Conservation (phyloP, 495 filamentous ascomycete species). For the Alectoria sarmentosa region DNA sequence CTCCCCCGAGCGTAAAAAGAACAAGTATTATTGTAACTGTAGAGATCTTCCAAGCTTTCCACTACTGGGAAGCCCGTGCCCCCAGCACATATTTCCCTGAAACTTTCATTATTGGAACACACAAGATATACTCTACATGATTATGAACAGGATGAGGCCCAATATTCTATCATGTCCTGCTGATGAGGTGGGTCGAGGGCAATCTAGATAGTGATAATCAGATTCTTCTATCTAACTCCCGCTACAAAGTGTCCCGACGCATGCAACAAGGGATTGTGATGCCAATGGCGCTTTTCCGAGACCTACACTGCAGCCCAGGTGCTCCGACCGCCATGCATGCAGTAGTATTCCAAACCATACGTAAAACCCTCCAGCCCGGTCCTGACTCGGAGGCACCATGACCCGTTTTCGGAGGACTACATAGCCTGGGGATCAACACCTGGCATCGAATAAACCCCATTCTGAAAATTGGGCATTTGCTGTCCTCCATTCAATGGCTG, state of each 20-base stretch:
- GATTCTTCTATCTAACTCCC: neutral
- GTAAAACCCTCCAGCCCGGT: neutral
- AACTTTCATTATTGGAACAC: no score
- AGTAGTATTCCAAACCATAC: neutral
- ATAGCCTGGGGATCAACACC: constrained; percentile 17
- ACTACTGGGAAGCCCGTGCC: no score
- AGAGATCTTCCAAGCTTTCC: no score
- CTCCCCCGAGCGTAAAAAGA: no score
- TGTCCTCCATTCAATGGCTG: constrained; percentile 24
- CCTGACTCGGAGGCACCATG: neutral
- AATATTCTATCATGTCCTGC: neutral
- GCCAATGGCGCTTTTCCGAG: constrained; percentile 2
- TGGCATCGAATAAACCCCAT: constrained; percentile 25
- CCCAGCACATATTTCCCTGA: no score
- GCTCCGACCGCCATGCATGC: constrained; percentile 13
- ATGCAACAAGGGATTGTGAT: neutral
- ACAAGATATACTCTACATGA: no score
- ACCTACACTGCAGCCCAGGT: neutral
- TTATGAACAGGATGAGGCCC: no score
- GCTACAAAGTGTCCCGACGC: neutral
- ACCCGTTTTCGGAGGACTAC: neutral
- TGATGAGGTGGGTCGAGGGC: neutral
- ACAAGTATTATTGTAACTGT: no score
- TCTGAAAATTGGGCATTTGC: constrained; percentile 26
- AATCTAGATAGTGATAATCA: neutral